A percentile compares a stretch with the other conserved stretches of the same genome.
Evolutionary conservation across 2,329 filamentous ascomycete genomes (phyloP).

Genomic region (Phyllosticta ampelicida): DNA sequence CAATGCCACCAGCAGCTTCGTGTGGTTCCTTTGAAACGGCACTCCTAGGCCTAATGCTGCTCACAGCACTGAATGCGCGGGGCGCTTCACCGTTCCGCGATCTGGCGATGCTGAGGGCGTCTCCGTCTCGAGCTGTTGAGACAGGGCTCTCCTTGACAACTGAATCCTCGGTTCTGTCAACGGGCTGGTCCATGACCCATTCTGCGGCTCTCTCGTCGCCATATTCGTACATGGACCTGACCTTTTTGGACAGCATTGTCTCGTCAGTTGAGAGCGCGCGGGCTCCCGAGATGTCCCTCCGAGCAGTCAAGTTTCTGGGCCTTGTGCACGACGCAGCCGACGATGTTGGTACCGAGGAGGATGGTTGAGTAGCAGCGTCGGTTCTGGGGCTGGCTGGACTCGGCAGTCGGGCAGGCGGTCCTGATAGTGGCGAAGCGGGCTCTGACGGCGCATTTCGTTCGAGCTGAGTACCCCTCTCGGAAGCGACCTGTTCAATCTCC

Average conservation of each 20-base stretch:
- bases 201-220: slow-evolving; percentile 46
- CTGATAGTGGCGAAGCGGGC: background rate
- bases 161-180: slow-evolving; percentile 7
- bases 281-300: slow-evolving; percentile 15
- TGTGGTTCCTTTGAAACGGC: slow-evolving; percentile 37
- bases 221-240: slow-evolving; percentile 53
- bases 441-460: background rate
- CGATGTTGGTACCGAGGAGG: background rate
- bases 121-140: background rate
- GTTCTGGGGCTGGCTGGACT: background rate
- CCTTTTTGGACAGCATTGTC: slow-evolving; percentile 50
- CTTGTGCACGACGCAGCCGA: background rate
- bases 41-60: slow-evolving; percentile 17
- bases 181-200: slow-evolving; percentile 20
- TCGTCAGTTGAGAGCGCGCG: slow-evolving; percentile 53
- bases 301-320: slow-evolving; percentile 3
- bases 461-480: background rate
- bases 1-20: slow-evolving; percentile 52
- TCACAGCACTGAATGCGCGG: slow-evolving; percentile 16
- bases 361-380: background rate
- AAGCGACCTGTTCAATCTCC: background rate
- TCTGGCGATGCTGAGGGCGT: background rate
- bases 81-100: slow-evolving; percentile 13
- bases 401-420: background rate
- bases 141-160: background rate